A percentile compares a stretch with the other conserved stretches of the same genome.
phyloP scores from a whole-genome alignment of 805 yeast genomes.

The Candida quercuum region DNA sequence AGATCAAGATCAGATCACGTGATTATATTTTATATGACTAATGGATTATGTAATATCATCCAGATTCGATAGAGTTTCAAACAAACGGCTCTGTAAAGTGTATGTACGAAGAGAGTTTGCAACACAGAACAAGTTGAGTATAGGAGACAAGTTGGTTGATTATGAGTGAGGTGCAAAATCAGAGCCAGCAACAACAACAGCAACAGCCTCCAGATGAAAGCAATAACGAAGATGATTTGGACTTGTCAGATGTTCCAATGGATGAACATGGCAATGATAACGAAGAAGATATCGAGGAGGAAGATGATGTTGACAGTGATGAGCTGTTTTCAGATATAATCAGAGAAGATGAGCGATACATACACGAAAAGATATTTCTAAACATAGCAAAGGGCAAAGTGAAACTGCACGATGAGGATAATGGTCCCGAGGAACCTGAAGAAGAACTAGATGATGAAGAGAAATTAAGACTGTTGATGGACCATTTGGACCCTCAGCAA shows the following conservation, averaged over 20 bases:
- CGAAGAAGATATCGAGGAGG: constrained; percentile 10
- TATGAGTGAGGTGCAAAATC: not conserved
- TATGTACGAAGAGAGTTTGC: too few relatives aligned
- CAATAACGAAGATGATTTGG: constrained; percentile 18
- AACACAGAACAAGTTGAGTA: too few relatives aligned
- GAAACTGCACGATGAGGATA: constrained; percentile 22
- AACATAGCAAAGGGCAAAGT: constrained; percentile 8
- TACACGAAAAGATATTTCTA: constrained; percentile 12
- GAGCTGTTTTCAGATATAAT: constrained; percentile 10
- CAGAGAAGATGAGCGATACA: constrained; percentile 17
- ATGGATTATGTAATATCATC: too few relatives aligned
- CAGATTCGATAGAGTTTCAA: too few relatives aligned
- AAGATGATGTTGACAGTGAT: constrained; percentile 9
- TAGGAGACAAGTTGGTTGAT: too few relatives aligned
- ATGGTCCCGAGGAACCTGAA: constrained; percentile 19
- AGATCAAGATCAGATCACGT: not conserved
- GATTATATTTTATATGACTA: not conserved
- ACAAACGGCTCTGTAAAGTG: too few relatives aligned
- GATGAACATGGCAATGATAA: constrained; percentile 17
- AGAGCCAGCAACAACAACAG: not conserved
- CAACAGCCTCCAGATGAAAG: not conserved
- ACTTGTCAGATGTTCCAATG: constrained; percentile 26
- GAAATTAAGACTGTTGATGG: constrained; percentile 54
- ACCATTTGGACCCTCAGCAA: constrained; percentile 75
- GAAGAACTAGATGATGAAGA: constrained; percentile 46